Conservation (phyloP, 805 yeast genomes). For the Wickerhamomyces rabaulensis region DNA sequence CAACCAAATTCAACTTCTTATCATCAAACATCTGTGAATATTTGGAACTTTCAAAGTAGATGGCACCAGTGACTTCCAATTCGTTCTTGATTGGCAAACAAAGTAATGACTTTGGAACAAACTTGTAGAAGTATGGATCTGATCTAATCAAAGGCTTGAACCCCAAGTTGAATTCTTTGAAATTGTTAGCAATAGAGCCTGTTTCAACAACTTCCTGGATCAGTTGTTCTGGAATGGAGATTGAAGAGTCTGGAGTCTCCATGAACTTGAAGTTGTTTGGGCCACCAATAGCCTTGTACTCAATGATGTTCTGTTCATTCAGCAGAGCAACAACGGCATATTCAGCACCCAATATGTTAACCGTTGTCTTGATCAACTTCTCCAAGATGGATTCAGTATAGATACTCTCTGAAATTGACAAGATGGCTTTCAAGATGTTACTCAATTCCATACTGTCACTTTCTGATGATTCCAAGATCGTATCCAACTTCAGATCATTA, state of each 20-base stretch:
- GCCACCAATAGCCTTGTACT: slow-evolving; percentile 29
- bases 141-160: slow-evolving; percentile 30
- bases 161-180: slow-evolving; percentile 27
- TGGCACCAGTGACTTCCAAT: slow-evolving; percentile 37
- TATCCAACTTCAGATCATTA: neutral
- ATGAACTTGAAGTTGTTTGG: slow-evolving; percentile 31
- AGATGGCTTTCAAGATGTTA: slow-evolving; percentile 39
- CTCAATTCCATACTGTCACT: slow-evolving; percentile 19
- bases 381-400: slow-evolving; percentile 32
- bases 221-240: slow-evolving; percentile 40
- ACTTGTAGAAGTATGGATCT: slow-evolving; percentile 36
- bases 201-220: slow-evolving; percentile 33
- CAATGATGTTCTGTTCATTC: slow-evolving; percentile 24
- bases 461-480: slow-evolving; percentile 2
- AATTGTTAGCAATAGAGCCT: slow-evolving; percentile 32
- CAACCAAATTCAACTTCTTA: slow-evolving; percentile 34
- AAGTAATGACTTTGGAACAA: slow-evolving; percentile 30
- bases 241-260: slow-evolving; percentile 34
- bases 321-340: slow-evolving; percentile 28
- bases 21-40: slow-evolving; percentile 25
- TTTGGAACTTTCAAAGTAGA: slow-evolving; percentile 37
- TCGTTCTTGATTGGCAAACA: slow-evolving; percentile 43
- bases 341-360: slow-evolving; percentile 33
- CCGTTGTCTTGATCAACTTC: slow-evolving; percentile 34
- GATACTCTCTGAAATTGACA: slow-evolving; percentile 44